Evolutionary conservation across 2,329 filamentous ascomycete genomes (phyloP), one percentile per base, ranked within the genome.

Genomic region (Penicillium sumatraense): DNA sequence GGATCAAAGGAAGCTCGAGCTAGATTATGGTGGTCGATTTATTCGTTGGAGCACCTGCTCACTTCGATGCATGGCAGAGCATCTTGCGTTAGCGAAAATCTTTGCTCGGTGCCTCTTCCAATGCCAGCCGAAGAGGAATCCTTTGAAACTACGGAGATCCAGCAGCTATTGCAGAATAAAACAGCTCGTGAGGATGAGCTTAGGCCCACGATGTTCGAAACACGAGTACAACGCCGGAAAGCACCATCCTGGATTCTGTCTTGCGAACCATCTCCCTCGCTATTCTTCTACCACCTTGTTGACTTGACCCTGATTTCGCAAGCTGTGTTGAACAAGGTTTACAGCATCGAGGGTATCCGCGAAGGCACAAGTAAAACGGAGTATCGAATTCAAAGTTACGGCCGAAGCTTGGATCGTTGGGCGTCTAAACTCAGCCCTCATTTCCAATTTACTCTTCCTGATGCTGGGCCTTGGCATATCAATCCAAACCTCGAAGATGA

Each of bases 21-120:
- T 44, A 69, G 75, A 5, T 66, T 78, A 2, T 79, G 77, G 77
- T 78, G 75, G 72, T 73, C 75, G 3, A 70, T 79, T 16, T 76
- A 73, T 23, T 60, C 65, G 9, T 61, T 79, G 2, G 76, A 79
- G 51, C 72, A 76, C 36, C 64, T 74, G 3, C 60, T 79, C n/a
- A 70, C 73, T 4, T 68, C 72, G 14, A 73, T 78, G 61, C 77
- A 75, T 10, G 76, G 77, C 7, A 69, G 77, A 31, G 70, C 72
- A 20, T 74, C 73, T 9, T 72, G 73, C 53, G 68, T 78, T 16
- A 54, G 69, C 3, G 72, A 77, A 45, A 55, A 63, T 2, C 68
- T 77, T 45, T 77, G 73, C 57, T 74, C 72, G 4, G 67, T 72
- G 0, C 66, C 73, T 5, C 59, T 74, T 7, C 74, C 76, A 0